Base-by-base conservation (phyloP, 225 moss, liverwort and hornwort species). In the Physcomitrellopsis africana region DNA sequence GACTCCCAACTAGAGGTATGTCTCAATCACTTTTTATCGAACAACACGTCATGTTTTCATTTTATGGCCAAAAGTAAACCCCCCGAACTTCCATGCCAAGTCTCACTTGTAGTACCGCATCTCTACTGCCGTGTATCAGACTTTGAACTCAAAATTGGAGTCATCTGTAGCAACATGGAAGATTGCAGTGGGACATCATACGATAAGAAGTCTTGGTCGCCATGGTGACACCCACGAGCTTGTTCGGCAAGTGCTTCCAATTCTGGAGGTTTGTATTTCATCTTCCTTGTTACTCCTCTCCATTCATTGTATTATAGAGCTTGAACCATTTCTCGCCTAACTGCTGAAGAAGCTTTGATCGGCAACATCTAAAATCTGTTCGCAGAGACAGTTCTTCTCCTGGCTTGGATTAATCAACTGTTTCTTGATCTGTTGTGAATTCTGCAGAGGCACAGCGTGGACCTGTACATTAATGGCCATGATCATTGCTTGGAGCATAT, bases 171-270 rank as follows among this genome's bases (percentile, higher is more conserved):
- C 89, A 26, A 76, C 67, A 61, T 93, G 93, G 93, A 93, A 93
- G 73, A 81, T 93, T 71, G 93, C 89, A 20, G 79, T 93, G 48
- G 93, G 91, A 0, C 93, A 93, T 72, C 93, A 93, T 67, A 80
- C 91, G 0, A 91, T 93, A 62, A 84, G 89, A n/a, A 93, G 93
- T 71, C 32, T 87, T 6, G 93, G 93, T 45, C 80, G 83, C 10
- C 93, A 93, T 53, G 91, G 93, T 3, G 86, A 87, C 16, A 89
- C 91, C 0, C 67, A 23, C 2, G 93, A 93, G 75, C 85, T 93
- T 56, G 82, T 91, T 8, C 69, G 84, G 67, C 85, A 82, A 7
- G 77, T 93, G 29, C 82, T 89, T 18, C 93, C 93, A 56, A 79
- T 93, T 51, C 69, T 93, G 18, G 85, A 89, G 71, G 93, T 93